phyloP scores from a whole-genome alignment of 129 eudicot genomes.

The Saussurea involucrata region DNA sequence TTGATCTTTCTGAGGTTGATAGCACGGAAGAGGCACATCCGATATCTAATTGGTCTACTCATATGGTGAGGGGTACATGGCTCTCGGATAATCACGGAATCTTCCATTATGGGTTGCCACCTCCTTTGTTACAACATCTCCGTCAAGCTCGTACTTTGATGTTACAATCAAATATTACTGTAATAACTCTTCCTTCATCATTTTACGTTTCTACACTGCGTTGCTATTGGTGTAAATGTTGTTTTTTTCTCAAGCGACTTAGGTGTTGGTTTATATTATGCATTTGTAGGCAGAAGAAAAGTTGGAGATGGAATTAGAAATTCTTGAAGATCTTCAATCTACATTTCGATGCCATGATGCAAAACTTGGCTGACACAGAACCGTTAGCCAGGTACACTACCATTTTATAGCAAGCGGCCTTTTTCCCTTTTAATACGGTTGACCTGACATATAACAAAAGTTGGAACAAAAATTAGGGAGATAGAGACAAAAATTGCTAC shows the following conservation, averaged over 20 bases:
- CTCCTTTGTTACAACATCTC: conserved; percentile 56
- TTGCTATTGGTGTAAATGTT: background rate
- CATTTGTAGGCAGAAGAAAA: conserved; percentile 45
- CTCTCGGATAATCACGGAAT: conserved; percentile 60
- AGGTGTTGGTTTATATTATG: background rate
- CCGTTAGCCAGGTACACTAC: conserved; percentile 47
- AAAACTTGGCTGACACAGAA: conserved; percentile 41
- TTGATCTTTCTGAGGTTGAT: conserved; percentile 51
- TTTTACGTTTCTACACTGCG: background rate
- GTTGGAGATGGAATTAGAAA: conserved; percentile 57
- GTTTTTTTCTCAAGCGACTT: background rate
- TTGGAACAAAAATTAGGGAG: background rate
- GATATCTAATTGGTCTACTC: conserved; percentile 51
- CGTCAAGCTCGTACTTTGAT: conserved; percentile 41
- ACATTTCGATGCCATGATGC: conserved; percentile 67
- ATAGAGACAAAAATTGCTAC: background rate
- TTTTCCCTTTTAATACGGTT: background rate
- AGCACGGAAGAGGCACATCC: conserved; percentile 26
- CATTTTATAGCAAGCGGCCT: background rate
- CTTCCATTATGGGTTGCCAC: conserved; percentile 77
- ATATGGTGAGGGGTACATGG: conserved; percentile 95
- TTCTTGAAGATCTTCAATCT: conserved; percentile 55
- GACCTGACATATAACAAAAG: background rate
- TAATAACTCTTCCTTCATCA: conserved; percentile 25
- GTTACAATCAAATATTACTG: conserved; percentile 32